Conservation (phyloP, 1,284 basidiomycete species). For the Xerocomus nothofagi region DNA sequence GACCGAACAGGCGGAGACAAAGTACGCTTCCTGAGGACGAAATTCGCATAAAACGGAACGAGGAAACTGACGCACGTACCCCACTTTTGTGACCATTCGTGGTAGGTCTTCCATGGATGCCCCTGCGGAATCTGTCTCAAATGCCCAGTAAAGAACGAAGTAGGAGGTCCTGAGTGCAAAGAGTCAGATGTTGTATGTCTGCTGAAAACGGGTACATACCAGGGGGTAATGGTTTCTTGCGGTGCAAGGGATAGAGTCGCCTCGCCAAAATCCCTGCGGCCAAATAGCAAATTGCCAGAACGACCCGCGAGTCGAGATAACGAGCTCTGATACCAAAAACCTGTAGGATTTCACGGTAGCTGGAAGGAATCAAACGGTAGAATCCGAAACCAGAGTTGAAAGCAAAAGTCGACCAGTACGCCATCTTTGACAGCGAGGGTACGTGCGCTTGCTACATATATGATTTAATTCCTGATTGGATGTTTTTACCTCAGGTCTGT, state of each 20-base stretch:
- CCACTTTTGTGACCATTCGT: slow-evolving; percentile 13
- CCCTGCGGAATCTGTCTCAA: neutral
- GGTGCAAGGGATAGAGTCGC: neutral
- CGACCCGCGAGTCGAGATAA: neutral
- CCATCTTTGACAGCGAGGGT: neutral
- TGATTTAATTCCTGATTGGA: neutral
- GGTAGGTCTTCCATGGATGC: slow-evolving; percentile 13
- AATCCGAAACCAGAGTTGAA: neutral
- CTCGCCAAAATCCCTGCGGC: neutral
- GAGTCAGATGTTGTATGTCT: neutral
- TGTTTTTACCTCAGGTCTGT: neutral
- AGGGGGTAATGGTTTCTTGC: neutral
- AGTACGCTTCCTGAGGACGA: slow-evolving; percentile 22
- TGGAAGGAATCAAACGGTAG: neutral
- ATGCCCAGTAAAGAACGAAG: slow-evolving; percentile 5
- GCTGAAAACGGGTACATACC: neutral
- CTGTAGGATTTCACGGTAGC: neutral
- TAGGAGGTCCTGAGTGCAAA: slow-evolving; percentile 3
- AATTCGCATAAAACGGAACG: neutral
- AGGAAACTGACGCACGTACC: slow-evolving; percentile 1
- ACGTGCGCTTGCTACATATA: neutral
- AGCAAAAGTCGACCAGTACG: neutral
- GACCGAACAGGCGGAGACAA: slow-evolving; percentile 33
- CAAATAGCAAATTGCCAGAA: neutral
- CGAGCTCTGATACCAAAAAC: neutral